These are phyloP conservation scores for Lodderomyces beijingensis DNA, from an alignment of 1,139 yeast species.

Conservation along the genomic window DNA sequence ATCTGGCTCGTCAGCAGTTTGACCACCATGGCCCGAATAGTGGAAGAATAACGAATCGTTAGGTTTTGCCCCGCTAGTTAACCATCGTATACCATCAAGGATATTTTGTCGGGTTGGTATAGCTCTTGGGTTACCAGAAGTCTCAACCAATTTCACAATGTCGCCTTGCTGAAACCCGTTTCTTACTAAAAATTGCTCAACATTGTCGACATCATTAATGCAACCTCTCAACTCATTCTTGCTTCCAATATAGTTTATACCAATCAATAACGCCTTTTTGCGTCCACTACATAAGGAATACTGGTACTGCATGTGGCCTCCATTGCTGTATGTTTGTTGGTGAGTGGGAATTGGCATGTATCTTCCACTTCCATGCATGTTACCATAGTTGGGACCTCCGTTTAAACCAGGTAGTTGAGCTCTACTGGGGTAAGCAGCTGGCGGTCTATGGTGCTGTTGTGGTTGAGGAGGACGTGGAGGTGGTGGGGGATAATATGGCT, in stretches of 20 bases:
- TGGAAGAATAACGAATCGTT: constrained; percentile 84
- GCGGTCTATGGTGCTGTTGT: too few species aligned
- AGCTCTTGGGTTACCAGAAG: constrained; percentile 56
- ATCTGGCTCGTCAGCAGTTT: constrained; percentile 52
- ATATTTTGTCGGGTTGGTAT: constrained; percentile 79
- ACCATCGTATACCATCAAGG: constrained; percentile 86
- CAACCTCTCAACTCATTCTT: constrained; percentile 74
- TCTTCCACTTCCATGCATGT: constrained; percentile 11
- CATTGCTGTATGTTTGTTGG: constrained; percentile 31
- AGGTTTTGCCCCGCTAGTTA: constrained; percentile 77
- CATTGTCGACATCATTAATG: constrained; percentile 74
- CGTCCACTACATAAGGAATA: constrained; percentile 75
- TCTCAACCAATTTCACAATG: constrained; percentile 85
- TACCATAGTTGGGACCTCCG: constrained; percentile 8
- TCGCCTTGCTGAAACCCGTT: constrained; percentile 74
- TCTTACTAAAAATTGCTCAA: constrained; percentile 51
- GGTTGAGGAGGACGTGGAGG: too few species aligned
- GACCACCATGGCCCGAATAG: constrained; percentile 91
- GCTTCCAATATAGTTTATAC: constrained; percentile 84
- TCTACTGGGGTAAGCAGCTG: too few species aligned
- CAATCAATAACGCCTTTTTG: constrained; percentile 79
- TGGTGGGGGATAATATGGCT: too few species aligned
- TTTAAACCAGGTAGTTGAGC: constrained; percentile 5
- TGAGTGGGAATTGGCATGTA: constrained; percentile 19
- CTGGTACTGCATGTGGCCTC: constrained; percentile 41